Base-by-base conservation (phyloP, 2,329 filamentous ascomycete genomes). In the Microcera coccophila region DNA sequence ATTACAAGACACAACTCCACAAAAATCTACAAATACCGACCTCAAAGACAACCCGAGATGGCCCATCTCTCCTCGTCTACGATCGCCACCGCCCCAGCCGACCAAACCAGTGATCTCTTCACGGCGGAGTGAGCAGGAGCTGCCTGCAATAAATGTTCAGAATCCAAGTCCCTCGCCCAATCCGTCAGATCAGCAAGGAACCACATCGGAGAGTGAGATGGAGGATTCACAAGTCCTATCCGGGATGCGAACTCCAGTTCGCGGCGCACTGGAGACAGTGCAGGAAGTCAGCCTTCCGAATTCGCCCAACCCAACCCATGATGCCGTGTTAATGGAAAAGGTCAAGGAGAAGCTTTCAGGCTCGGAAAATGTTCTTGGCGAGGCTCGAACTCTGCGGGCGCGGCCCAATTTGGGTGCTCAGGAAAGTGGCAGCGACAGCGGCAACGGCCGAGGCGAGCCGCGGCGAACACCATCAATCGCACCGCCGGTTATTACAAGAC, bases 251-350 rank as follows among this genome's bases (percentile, higher is more conserved):
- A 80, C 81, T 15, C 79, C 81, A 17, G 75, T 73, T 24, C 72
- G 75, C 39, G 81, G 83, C 37, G 80, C 79, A 36, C 70, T 96
- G 44, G 91, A 95, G 67, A 96, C 93, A 0, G 91, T 97, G 14
- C 86, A 95, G 62, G 91, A 96, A 72, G 83, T 85, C 41, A 93
- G 88, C 67, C 79, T 88, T 47, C 82, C 85, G 33, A 82, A 81
- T 38, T 87, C 86, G 1, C 85, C 87, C 58, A 72, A 65, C 55
- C 69, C 67, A 38, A 62, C 61, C 22, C 56, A 69, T 47, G 71
- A 74, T 45, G 65, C 70, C 14, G 68, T 69, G 18, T 45, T 68
- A 26, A 55, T 77, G 39, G 77, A 79, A 44, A 77, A 71, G 62
- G 66, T 72, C 18, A 71, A 72, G 33, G 72, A 79, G 49, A 75